These are phyloP conservation scores for Anthracocystis setariae DNA, from an alignment of 1,284 basidiomycete genomes.

Conservation along the genomic window DNA sequence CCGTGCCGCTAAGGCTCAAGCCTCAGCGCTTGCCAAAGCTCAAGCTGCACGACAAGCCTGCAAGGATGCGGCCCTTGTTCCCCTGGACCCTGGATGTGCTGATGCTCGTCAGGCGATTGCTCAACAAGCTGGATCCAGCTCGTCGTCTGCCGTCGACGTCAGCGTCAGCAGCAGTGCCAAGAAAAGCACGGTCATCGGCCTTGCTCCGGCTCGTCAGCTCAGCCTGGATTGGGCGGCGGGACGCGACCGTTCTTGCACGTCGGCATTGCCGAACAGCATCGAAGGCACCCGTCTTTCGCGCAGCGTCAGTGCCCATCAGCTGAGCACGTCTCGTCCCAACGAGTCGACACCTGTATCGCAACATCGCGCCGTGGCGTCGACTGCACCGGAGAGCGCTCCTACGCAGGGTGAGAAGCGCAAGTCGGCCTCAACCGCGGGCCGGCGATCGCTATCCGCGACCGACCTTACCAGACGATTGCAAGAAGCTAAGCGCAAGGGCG, in stretches of 20 bases:
- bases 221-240: constrained; percentile 58
- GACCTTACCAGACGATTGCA: constrained; percentile 47
- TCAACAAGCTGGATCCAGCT: constrained; percentile 19
- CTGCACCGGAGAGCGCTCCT: constrained; percentile 5
- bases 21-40: constrained; percentile 23
- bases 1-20: constrained; percentile 49
- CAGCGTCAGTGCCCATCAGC: constrained; percentile 38
- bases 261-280: constrained; percentile 38
- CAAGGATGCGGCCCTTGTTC: constrained; percentile 2
- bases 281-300: constrained; percentile 40
- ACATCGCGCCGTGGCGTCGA: background rate
- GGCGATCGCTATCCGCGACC: constrained; percentile 35
- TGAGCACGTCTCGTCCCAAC: constrained; percentile 19
- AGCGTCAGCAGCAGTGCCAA: constrained; percentile 9
- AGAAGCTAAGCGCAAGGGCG: constrained; percentile 34
- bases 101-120: constrained; percentile 50
- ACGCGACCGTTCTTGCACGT: constrained; percentile 42
- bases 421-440: constrained; percentile 4
- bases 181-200: constrained; percentile 25
- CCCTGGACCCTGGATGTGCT: constrained; percentile 24
- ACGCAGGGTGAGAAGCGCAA: constrained; percentile 14
- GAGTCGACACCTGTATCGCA: constrained; percentile 22
- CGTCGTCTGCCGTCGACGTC: constrained; percentile 1
- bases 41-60: constrained; percentile 15
- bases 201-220: constrained; percentile 24